Conservation (phyloP, 1,139 yeast genomes). For the Diutina rugosa region DNA sequence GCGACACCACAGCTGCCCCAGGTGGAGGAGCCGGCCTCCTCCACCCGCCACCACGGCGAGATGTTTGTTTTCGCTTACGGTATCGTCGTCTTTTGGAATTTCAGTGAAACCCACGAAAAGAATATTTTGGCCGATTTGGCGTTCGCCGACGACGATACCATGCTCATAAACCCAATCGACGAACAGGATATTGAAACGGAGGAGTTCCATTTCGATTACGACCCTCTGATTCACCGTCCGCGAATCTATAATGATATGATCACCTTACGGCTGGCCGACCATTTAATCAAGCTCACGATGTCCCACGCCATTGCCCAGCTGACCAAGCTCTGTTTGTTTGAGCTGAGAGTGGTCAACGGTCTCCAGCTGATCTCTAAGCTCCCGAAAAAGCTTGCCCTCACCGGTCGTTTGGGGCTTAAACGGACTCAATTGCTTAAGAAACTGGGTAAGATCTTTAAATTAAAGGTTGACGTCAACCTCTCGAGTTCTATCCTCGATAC, state of each 20-base stretch:
- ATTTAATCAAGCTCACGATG: constrained; percentile 80
- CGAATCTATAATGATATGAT: constrained; percentile 91
- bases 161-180: constrained; percentile 63
- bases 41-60: constrained; percentile 68
- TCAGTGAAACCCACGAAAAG: constrained; percentile 84
- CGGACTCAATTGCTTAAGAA: constrained; percentile 73
- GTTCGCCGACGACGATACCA: constrained; percentile 46
- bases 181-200: constrained; percentile 93
- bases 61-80: constrained; percentile 86
- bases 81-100: constrained; percentile 94
- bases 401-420: constrained; percentile 73
- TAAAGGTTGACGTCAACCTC: constrained; percentile 86
- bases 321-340: constrained; percentile 81
- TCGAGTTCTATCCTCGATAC: constrained; percentile 87
- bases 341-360: constrained; percentile 77
- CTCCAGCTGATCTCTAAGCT: constrained; percentile 75
- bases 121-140: constrained; percentile 86
- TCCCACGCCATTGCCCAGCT: constrained; percentile 97
- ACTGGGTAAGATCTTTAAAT: constrained; percentile 79
- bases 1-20: background rate
- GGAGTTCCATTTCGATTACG: constrained; percentile 88
- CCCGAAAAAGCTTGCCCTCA: constrained; percentile 80
- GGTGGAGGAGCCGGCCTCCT: background rate
- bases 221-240: constrained; percentile 69
- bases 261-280: constrained; percentile 82